Evolutionary conservation across 2,329 filamentous ascomycete genomes (phyloP).

Genomic region (Chaetomium sp.): DNA sequence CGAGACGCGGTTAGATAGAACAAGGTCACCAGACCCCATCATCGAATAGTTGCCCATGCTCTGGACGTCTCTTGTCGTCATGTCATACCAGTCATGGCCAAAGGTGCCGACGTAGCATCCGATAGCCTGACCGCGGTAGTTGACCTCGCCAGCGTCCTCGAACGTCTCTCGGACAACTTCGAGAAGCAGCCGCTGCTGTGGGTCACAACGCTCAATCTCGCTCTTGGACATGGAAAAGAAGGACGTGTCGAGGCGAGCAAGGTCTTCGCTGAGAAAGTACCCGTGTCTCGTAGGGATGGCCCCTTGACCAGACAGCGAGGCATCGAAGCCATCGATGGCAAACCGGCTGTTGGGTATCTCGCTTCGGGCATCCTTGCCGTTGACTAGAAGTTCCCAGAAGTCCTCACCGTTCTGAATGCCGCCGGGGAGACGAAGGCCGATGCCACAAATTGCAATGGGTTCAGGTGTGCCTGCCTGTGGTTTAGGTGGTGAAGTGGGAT

Average conservation of each 20-base stretch:
- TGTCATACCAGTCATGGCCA: constrained; percentile 36
- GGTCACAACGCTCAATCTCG: constrained; percentile 24
- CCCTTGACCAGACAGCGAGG: not conserved
- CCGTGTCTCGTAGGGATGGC: constrained; percentile 17
- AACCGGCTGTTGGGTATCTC: not conserved
- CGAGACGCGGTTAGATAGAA: constrained; percentile 43
- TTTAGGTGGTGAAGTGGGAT: not conserved
- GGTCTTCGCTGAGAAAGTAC: constrained; percentile 23
- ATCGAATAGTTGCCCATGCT: constrained; percentile 32
- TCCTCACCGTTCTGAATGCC: constrained; percentile 1
- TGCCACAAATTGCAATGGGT: constrained; percentile 11
- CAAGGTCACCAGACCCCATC: constrained; percentile 37
- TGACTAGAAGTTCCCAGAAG: constrained; percentile 9
- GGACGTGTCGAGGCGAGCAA: constrained; percentile 25
- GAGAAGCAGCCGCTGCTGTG: constrained; percentile 34
- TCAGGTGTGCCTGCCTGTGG: not conserved
- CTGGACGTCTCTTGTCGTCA: constrained; percentile 33
- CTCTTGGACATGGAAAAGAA: constrained; percentile 23
- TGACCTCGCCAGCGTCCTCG: constrained; percentile 33
- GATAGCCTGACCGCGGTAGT: constrained; percentile 38
- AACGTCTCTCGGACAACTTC: constrained; percentile 31
- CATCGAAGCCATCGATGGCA: constrained; percentile 5
- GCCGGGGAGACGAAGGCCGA: constrained; percentile 14
- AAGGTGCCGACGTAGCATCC: constrained; percentile 41
- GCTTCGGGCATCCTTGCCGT: not conserved